phyloP scores from a whole-genome alignment of 257 asterid genomes.

The Linaria vulgaris region DNA sequence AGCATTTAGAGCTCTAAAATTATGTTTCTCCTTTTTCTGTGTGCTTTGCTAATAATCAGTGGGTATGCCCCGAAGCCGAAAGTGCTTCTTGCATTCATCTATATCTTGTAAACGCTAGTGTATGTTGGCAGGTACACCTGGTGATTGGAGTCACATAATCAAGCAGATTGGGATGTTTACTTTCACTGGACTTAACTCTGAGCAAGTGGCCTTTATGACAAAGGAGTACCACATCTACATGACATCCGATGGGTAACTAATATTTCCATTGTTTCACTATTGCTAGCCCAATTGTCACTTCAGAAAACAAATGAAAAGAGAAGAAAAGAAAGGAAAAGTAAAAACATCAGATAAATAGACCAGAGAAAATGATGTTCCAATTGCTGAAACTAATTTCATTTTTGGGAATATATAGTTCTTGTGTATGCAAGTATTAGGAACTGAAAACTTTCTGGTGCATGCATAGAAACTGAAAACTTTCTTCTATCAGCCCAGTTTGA shows the following conservation, averaged over 20 bases:
- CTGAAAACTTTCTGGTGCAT: not conserved
- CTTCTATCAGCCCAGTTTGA: not conserved
- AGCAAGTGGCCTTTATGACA: slow-evolving; percentile 86
- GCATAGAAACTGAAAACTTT: not conserved
- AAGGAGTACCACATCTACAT: slow-evolving; percentile 92
- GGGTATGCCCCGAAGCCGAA: not conserved
- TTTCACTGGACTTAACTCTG: slow-evolving; percentile 77
- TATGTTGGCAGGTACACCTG: slow-evolving; percentile 79
- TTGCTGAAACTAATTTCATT: not conserved
- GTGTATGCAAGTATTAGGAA: not conserved
- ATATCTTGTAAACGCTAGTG: not conserved
- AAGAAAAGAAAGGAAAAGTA: not conserved
- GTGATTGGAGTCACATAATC: slow-evolving; percentile 98
- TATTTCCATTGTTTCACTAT: slow-evolving; percentile 1
- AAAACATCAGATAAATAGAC: not conserved
- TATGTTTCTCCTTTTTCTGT: not conserved
- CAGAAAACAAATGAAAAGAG: slow-evolving; percentile 1
- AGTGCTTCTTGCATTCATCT: slow-evolving; percentile 3
- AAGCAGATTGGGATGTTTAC: slow-evolving; percentile 99
- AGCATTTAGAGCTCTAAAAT: not conserved
- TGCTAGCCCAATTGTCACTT: not conserved
- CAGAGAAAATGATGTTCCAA: not conserved
- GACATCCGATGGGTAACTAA: slow-evolving; percentile 90
- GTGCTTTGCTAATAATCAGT: not conserved
- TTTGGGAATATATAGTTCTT: not conserved